Base-by-base conservation (phyloP, 2,329 filamentous ascomycete genomes). In the Hypomyces rosellus region DNA sequence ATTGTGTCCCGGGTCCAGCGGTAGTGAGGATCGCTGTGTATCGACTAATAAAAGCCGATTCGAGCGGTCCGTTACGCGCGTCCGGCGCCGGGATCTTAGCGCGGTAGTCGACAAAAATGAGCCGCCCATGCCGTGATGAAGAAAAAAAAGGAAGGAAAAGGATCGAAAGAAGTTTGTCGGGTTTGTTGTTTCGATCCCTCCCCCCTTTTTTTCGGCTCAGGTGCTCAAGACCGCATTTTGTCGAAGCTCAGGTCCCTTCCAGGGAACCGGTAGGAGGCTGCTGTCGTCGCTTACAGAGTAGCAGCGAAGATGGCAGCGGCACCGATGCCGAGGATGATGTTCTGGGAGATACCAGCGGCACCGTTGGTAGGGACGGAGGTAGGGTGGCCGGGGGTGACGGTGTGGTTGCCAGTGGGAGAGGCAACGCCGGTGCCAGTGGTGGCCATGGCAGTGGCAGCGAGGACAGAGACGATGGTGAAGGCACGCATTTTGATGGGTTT, bases 401-500 rank as follows among this genome's bases (percentile, higher is more conserved):
- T 47, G 44, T 33, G 38, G 44, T 42, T 48, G 48, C 42, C 45
- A 45, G 51, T 53, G 25, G 51, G 48, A 46, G 38, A 34, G n/a
- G 51, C 43, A 46, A 18, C 14, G 18, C 48, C 48, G 30, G 51
- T 46, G 46, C 48, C 36, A 34, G 51, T 45, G 25, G 43, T 45
- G 30, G 43, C 48, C 38, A 48, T 44, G 51, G 51, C 48, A 47
- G 48, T 45, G 51, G 51, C 43, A 45, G 58, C 58, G 51, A 60
- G 47, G 52, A 52, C 49, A 16, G 54, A 43, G 50, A 59, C 12
- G 30, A 50, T 36, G 38, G 54, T 37, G 15, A 47, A 50, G 50
- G 49, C 48, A 48, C 57, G 58, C 58, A 60, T 60, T 48, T 49
- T 57, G 51, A 45, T 34, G 48, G 48, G 45, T 18, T 15, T n/a